Base-by-base conservation (phyloP, 2,329 filamentous ascomycete species). In the Ophiostoma piceae region DNA sequence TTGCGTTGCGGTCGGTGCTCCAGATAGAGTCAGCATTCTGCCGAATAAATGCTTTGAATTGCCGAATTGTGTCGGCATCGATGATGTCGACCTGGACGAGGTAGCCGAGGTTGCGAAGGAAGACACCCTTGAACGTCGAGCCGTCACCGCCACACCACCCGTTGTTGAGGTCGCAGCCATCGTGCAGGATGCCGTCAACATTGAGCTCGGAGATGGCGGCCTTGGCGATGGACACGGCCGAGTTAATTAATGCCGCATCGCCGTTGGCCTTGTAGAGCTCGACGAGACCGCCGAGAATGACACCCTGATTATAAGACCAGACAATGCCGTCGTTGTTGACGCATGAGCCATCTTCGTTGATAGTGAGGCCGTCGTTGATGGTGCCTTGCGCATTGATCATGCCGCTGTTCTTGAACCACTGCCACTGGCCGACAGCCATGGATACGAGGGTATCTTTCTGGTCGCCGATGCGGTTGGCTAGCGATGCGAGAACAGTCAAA, bases 1-100 rank as follows among this genome's bases (percentile, higher is more conserved):
- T 74, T 29, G 47, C 68, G 71, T 85, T 80, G 32, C 87, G 82
- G 76, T 87, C 81, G 66, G 85, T 84, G 19, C 76, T 76, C 90
- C 89, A 92, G 71, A 92, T 87, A 64, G 84, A 84, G 72, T 89
- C 80, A 11, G 89, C 90, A 71, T 90, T 92, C 37, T 77, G 79
- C 66, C 82, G 77, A 70, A 92, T 84, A 69, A 88, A 88, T 1
- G 79, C 76, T 14, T 78, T 79, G 75, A 87, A 89, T 11, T 76
- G 76, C 54, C 11, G 9, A 6, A n/a, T 19, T 16, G 69, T 65
- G 57, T 39, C 35, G 2, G 78, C 83, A 0, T 79, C 76, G 81
- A 70, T 11, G 35, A 62, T 11, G 41, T 66, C 51, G 67, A 32
- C 41, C 1, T 78, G 84, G 0, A 78, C 75, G 70, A 92, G 76